These are phyloP conservation scores for Auriscalpium orientale DNA, from an alignment of 768 basidiomycete species.

Conservation along the genomic window DNA sequence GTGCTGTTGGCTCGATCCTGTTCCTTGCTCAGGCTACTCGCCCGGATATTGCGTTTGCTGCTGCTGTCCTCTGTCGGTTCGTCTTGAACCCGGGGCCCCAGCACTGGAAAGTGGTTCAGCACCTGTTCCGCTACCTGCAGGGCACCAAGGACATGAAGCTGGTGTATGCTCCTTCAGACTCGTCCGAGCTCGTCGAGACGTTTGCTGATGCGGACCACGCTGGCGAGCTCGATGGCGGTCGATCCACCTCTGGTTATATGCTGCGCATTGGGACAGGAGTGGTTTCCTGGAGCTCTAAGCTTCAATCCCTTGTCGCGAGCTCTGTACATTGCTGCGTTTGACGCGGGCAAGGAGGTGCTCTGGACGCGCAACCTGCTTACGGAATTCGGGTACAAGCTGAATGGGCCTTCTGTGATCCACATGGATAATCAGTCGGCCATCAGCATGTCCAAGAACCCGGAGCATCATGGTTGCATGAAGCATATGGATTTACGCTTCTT, in stretches of 20 bases:
- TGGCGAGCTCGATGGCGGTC: too few species aligned
- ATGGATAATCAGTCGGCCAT: constrained; percentile 28
- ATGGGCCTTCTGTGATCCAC: constrained; percentile 10
- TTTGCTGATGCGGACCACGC: too few species aligned
- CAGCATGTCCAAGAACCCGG: constrained; percentile 18
- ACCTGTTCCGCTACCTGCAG: constrained; percentile 25
- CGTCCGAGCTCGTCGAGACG: too few species aligned
- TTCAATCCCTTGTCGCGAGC: constrained; percentile 26
- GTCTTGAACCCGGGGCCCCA: constrained; percentile 19
- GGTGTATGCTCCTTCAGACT: too few species aligned
- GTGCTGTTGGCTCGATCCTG: background rate
- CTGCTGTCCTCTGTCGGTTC: constrained; percentile 24
- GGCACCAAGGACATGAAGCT: constrained; percentile 21
- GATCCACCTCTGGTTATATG: constrained; percentile 14
- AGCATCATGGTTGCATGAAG: constrained; percentile 26
- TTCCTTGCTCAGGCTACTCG: constrained; percentile 17
- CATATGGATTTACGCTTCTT: constrained; percentile 32
- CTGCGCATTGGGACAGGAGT: constrained; percentile 24
- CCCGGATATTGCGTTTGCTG: constrained; percentile 29
- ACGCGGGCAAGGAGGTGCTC: constrained; percentile 19
- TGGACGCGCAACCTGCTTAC: constrained; percentile 22
- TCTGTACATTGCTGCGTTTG: constrained; percentile 26
- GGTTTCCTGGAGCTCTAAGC: constrained; percentile 28
- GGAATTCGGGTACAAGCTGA: constrained; percentile 15
- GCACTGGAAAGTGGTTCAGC: constrained; percentile 27